A percentile compares a stretch with the other conserved stretches of the same genome.
phyloP scores from a whole-genome alignment of 768 basidiomycete genomes.

The Lanmaoa pseudosensibilis region DNA sequence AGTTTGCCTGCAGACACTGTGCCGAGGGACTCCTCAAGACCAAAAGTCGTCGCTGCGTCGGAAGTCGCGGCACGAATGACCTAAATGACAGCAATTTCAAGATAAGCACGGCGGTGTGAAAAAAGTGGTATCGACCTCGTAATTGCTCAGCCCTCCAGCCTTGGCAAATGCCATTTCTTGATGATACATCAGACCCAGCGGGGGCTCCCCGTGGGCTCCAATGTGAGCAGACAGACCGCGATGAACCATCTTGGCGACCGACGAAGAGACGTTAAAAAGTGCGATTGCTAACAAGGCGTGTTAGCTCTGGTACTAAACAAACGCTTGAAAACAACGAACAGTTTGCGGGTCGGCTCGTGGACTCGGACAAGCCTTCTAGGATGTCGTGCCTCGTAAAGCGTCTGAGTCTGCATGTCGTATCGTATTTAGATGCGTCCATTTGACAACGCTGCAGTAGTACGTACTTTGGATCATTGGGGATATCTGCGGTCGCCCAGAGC shows the following conservation, averaged over 20 bases:
- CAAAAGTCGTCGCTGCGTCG: conserved; percentile 62
- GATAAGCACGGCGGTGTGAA: not conserved
- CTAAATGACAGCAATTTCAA: conserved; percentile 32
- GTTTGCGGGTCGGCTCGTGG: conserved; percentile 55
- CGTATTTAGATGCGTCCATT: not conserved
- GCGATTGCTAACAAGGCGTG: conserved; percentile 47
- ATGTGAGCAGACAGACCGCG: conserved; percentile 63
- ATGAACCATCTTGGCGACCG: conserved; percentile 67
- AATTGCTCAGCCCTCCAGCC: conserved; percentile 65
- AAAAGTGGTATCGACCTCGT: conserved; percentile 48
- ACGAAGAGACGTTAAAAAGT: conserved; percentile 67
- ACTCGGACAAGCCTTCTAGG: conserved; percentile 58
- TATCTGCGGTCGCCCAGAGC: conserved; percentile 64
- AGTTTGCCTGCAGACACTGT: conserved; percentile 65
- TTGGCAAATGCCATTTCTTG: conserved; percentile 68
- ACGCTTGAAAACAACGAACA: conserved; percentile 42
- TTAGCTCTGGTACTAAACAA: not conserved
- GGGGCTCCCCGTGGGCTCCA: conserved; percentile 74
- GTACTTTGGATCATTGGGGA: conserved; percentile 70
- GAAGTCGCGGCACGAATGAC: conserved; percentile 69
- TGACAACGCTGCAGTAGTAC: conserved; percentile 5
- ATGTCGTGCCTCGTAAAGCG: conserved; percentile 65
- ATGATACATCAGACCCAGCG: conserved; percentile 74
- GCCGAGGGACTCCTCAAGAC: conserved; percentile 60
- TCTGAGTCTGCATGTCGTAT: conserved; percentile 46